Conservation (phyloP, 768 basidiomycete genomes). For the Cubamyces lactineus region DNA sequence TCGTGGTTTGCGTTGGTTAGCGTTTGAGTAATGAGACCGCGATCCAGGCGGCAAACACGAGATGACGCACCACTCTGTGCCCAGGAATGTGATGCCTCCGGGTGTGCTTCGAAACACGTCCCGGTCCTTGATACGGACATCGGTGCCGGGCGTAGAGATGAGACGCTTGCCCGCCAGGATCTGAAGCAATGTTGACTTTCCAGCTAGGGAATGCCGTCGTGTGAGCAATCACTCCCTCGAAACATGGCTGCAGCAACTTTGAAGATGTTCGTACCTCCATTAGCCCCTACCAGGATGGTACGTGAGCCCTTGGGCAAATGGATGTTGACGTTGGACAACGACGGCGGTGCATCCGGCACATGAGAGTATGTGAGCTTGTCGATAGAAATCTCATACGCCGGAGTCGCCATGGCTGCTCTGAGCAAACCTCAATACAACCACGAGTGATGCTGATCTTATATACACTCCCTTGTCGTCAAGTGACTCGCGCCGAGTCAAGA, state of each 20-base stretch:
- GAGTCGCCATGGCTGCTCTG: constrained; percentile 12
- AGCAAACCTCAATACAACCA: not conserved
- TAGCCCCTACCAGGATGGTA: constrained; percentile 88
- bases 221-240: not conserved
- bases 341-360: constrained; percentile 43
- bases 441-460: not conserved
- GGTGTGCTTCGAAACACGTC: constrained; percentile 93
- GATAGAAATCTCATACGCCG: constrained; percentile 41
- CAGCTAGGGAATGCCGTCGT: constrained; percentile 50
- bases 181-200: constrained; percentile 95
- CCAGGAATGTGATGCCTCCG: constrained; percentile 80
- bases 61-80: constrained; percentile 84
- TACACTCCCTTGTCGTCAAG: not conserved
- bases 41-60: not conserved
- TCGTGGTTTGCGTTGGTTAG: not conserved
- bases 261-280: constrained; percentile 70
- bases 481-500: not conserved
- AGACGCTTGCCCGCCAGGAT: constrained; percentile 92
- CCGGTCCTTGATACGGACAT: constrained; percentile 70
- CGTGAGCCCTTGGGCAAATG: constrained; percentile 74
- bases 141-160: constrained; percentile 53
- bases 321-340: constrained; percentile 69
- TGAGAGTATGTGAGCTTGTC: constrained; percentile 63
- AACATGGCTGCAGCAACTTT: not conserved
- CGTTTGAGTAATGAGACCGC: not conserved